Conservation (phyloP, 1,139 yeast genomes). For the Sugiyamaella pinicola region DNA sequence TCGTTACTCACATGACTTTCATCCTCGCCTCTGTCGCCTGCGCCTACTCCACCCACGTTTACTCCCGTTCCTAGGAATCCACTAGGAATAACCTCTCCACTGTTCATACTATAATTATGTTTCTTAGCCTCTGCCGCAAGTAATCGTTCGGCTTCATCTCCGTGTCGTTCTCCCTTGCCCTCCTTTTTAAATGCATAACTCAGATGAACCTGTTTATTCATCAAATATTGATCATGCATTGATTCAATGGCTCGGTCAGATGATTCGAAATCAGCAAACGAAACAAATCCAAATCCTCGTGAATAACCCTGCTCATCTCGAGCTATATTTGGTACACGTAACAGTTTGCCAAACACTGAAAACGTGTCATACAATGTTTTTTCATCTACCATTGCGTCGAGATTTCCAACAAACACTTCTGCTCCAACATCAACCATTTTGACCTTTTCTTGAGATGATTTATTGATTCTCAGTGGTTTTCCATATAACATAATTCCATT, state of each 20-base stretch:
- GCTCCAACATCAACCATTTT: slow-evolving; percentile 65
- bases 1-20: background rate
- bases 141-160: slow-evolving; percentile 75
- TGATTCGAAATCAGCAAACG: slow-evolving; percentile 62
- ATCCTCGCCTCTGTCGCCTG: background rate
- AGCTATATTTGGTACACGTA: slow-evolving; percentile 54
- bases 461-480: slow-evolving; percentile 61
- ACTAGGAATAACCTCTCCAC: slow-evolving; percentile 8
- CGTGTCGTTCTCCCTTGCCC: slow-evolving; percentile 62
- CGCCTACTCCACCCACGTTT: background rate
- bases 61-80: slow-evolving; percentile 1
- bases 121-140: slow-evolving; percentile 68
- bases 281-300: slow-evolving; percentile 65
- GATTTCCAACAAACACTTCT: slow-evolving; percentile 68
- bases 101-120: slow-evolving; percentile 34
- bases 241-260: slow-evolving; percentile 73
- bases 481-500: slow-evolving; percentile 67
- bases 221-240: slow-evolving; percentile 68
- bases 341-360: slow-evolving; percentile 66
- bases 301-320: slow-evolving; percentile 58
- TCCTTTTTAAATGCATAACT: slow-evolving; percentile 75
- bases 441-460: slow-evolving; percentile 46
- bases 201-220: slow-evolving; percentile 64
- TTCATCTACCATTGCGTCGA: slow-evolving; percentile 71
- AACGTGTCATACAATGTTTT: slow-evolving; percentile 62